These are phyloP conservation scores for Coniochaeta sp. DNA, from an alignment of 2,329 filamentous ascomycete species.

Conservation along the genomic window DNA sequence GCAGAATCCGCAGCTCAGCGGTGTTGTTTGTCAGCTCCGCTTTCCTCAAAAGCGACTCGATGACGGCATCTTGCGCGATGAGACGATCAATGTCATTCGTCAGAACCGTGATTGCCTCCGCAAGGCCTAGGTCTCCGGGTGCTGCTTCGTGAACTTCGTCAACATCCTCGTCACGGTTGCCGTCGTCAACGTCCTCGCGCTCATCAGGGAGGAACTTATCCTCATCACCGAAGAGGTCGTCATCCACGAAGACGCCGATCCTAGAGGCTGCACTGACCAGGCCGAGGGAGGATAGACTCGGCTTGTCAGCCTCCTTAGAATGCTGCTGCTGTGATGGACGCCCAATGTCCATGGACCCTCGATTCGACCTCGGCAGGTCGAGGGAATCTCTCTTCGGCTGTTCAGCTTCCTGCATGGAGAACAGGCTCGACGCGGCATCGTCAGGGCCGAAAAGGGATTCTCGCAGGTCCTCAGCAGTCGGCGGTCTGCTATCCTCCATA, in stretches of 20 bases:
- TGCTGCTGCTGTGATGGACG: constrained; percentile 16
- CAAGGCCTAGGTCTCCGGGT: constrained; percentile 85
- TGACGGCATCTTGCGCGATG: constrained; percentile 77
- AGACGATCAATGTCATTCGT: constrained; percentile 87
- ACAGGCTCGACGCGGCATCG: constrained; percentile 40
- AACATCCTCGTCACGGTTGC: constrained; percentile 52
- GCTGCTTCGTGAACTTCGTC: constrained; percentile 91
- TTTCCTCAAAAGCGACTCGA: constrained; percentile 86
- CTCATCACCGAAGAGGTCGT: constrained; percentile 89
- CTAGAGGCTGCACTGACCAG: constrained; percentile 81
- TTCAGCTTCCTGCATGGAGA: constrained; percentile 31
- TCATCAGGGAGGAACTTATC: constrained; percentile 81
- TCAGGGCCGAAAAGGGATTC: constrained; percentile 58
- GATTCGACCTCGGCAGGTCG: constrained; percentile 33
- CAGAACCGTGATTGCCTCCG: constrained; percentile 85
- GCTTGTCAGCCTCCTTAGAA: constrained; percentile 54
- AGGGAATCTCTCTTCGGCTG: constrained; percentile 40
- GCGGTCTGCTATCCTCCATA: constrained; percentile 66
- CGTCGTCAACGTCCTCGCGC: constrained; percentile 61
- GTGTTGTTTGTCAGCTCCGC: constrained; percentile 96
- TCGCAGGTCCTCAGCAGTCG: constrained; percentile 56
- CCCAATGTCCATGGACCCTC: constrained; percentile 24
- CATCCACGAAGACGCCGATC: constrained; percentile 86
- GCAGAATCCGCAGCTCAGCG: constrained; percentile 82
- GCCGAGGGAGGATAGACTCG: constrained; percentile 84